phyloP scores from a whole-genome alignment of 139 green algal genomes.

The Spirogloea muscicola region DNA sequence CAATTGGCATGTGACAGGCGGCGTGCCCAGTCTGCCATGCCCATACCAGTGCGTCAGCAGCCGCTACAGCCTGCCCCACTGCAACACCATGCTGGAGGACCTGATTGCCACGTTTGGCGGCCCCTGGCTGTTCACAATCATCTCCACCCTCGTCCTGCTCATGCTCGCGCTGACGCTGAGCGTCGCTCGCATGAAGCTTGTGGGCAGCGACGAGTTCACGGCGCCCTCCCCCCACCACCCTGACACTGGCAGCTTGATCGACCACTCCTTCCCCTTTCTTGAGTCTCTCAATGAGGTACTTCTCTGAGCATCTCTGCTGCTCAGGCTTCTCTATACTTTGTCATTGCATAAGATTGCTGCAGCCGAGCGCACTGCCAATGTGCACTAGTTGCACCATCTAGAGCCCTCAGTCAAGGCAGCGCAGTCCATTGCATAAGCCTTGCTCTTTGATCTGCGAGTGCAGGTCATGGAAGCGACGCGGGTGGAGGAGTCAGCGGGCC shows the following conservation, averaged over 20 bases:
- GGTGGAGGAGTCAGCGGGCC: constrained; percentile 12
- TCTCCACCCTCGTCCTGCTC: constrained; percentile 5
- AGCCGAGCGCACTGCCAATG: too few species aligned
- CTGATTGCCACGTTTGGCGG: constrained; percentile 27
- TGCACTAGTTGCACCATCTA: too few species aligned
- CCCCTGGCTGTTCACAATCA: constrained; percentile 4
- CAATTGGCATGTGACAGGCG: constrained; percentile 17
- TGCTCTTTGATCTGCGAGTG: too few species aligned
- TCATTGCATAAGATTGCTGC: too few species aligned
- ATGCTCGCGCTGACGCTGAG: constrained; percentile 29
- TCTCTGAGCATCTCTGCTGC: constrained; percentile 3
- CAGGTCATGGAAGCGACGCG: constrained; percentile 32
- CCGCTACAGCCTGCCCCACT: constrained; percentile 27
- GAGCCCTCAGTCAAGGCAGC: too few species aligned
- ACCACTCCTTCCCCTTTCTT: constrained; percentile 33
- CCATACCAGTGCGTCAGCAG: constrained; percentile 21
- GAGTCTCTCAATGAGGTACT: constrained; percentile 44
- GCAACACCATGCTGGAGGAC: constrained; percentile 34
- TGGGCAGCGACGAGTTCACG: constrained; percentile 11
- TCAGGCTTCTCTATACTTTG: too few species aligned
- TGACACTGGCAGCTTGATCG: neutral
- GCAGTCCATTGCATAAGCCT: too few species aligned
- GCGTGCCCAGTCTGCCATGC: constrained; percentile 6
- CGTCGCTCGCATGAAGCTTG: constrained; percentile 10
- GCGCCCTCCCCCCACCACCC: neutral